Conservation (phyloP, 148 eudicot species). For the Fagopyrum esculentum region DNA sequence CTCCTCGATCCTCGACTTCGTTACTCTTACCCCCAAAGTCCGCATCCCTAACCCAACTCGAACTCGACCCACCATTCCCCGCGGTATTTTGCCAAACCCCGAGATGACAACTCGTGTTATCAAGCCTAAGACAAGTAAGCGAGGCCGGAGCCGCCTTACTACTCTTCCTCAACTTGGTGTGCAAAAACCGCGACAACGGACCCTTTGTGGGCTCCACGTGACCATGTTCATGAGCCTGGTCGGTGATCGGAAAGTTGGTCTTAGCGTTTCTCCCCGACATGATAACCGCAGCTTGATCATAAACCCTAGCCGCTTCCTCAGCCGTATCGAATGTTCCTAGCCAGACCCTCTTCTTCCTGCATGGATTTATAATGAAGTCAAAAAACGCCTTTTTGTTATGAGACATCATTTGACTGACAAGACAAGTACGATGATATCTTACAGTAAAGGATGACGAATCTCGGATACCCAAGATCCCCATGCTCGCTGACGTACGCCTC, state of each 20-base stretch:
- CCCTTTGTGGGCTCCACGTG: not conserved
- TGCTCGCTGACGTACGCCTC: slow-evolving; percentile 44
- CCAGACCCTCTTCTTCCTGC: slow-evolving; percentile 46
- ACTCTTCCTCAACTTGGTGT: slow-evolving; percentile 44
- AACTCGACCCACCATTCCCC: slow-evolving; percentile 29
- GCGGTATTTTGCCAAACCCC: slow-evolving; percentile 61
- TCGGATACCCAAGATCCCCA: slow-evolving; percentile 57
- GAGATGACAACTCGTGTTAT: slow-evolving; percentile 46
- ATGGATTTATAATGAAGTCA: not conserved
- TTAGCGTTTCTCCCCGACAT: slow-evolving; percentile 37
- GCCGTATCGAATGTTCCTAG: slow-evolving; percentile 38
- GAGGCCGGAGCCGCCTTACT: slow-evolving; percentile 41
- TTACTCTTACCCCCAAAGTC: slow-evolving; percentile 21
- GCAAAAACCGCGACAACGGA: slow-evolving; percentile 30
- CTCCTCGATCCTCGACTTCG: not conserved
- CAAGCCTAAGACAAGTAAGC: slow-evolving; percentile 57
- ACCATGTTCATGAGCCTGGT: not conserved
- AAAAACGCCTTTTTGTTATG: not conserved
- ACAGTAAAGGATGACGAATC: slow-evolving; percentile 50
- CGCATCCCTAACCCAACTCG: slow-evolving; percentile 48
- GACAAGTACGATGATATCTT: slow-evolving; percentile 7
- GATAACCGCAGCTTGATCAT: slow-evolving; percentile 35
- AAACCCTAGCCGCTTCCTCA: slow-evolving; percentile 37
- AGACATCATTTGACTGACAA: not conserved
- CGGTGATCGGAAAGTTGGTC: slow-evolving; percentile 28